Percentiles rank a stretch among this genome's conserved stretches.
Conservation (phyloP, 495 filamentous ascomycete species). For the Achaetomiella virescens region DNA sequence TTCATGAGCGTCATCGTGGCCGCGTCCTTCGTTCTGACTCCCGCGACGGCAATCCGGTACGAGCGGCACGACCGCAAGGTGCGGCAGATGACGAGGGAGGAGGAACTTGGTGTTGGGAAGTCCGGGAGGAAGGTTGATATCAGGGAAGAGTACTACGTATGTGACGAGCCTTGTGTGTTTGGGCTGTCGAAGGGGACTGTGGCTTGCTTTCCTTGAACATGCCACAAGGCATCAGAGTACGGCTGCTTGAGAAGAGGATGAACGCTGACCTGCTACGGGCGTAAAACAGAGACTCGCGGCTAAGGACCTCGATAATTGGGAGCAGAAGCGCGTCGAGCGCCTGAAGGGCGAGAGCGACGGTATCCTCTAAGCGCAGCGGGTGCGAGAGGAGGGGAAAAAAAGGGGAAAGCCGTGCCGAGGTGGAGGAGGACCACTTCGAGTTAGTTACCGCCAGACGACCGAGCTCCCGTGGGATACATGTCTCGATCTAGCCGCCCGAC, state of each 20-base stretch:
- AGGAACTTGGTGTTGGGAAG: conserved; percentile 73
- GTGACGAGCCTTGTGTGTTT: conserved; percentile 28
- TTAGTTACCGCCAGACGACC: background rate
- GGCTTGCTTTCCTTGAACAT: too few species aligned
- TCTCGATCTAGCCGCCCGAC: background rate
- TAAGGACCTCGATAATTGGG: conserved; percentile 93
- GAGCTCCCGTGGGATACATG: background rate
- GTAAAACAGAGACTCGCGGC: conserved; percentile 66
- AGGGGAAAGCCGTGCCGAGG: background rate
- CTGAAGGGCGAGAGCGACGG: conserved; percentile 87
- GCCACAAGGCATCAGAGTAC: background rate
- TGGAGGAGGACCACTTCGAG: too few species aligned
- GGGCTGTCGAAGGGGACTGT: too few species aligned
- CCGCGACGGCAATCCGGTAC: conserved; percentile 87
- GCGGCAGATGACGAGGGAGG: conserved; percentile 71
- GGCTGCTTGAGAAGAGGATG: background rate
- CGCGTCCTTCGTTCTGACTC: conserved; percentile 89
- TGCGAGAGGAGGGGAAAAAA: background rate
- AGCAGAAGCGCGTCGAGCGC: conserved; percentile 85
- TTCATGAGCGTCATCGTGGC: conserved; percentile 91
- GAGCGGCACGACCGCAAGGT: conserved; percentile 87
- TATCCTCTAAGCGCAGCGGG: conserved; percentile 48
- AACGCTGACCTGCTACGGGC: background rate
- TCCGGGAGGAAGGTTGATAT: conserved; percentile 66
- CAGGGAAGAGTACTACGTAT: conserved; percentile 90